Evolutionary conservation across 441 rosid species (phyloP).

Genomic region (Jatropha multifida): DNA sequence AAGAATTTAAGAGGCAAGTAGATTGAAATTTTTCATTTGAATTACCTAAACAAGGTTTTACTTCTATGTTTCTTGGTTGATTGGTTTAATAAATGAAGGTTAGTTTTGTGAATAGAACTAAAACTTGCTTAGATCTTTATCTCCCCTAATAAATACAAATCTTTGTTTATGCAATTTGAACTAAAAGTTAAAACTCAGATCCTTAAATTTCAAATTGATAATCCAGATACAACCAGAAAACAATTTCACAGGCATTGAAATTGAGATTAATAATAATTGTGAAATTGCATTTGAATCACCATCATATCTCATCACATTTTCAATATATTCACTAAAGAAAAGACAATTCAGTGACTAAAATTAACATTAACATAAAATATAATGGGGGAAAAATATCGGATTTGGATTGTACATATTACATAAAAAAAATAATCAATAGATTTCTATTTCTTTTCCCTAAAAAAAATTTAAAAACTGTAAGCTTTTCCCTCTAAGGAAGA

Average conservation of each 20-base stretch:
- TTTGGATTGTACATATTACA: conserved; percentile 2
- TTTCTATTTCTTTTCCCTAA: background rate
- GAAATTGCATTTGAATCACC: background rate
- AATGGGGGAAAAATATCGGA: background rate
- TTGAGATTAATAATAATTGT: too few species aligned
- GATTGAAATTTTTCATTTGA: background rate
- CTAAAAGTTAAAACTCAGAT: background rate
- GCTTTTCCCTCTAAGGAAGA: background rate
- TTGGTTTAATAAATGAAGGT: background rate
- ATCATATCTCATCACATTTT: background rate
- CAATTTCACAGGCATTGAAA: too few species aligned
- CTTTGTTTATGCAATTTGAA: background rate
- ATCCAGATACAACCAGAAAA: too few species aligned
- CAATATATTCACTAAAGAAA: background rate
- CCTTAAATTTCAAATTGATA: background rate
- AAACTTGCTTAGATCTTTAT: background rate
- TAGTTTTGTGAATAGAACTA: too few species aligned
- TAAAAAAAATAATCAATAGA: background rate
- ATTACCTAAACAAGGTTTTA: background rate
- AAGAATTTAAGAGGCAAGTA: background rate
- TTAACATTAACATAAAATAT: background rate
- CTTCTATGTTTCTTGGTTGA: background rate
- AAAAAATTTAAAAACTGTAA: background rate
- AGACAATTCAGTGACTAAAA: background rate
- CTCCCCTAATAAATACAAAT: background rate